Evolutionary conservation across 306 rosid genomes (phyloP).

Genomic region (Arachis stenosperma): DNA sequence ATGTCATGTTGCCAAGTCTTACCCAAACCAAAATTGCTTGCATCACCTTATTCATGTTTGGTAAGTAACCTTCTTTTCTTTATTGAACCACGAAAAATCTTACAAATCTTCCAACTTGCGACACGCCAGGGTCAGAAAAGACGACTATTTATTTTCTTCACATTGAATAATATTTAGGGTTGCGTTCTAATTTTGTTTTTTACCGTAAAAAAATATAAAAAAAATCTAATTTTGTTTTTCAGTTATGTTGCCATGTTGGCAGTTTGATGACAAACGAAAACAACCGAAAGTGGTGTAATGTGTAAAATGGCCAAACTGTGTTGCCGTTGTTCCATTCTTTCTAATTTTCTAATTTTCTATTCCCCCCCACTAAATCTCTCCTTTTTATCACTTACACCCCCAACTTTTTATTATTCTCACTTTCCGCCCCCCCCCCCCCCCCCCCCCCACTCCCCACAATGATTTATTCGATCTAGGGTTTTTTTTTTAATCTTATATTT

Average conservation of each 20-base stretch:
- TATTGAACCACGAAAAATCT: too few species aligned
- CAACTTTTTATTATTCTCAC: not conserved
- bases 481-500: conserved; percentile 13
- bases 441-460: not conserved
- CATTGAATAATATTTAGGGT: too few species aligned
- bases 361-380: not conserved
- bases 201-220: too few species aligned
- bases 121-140: not conserved
- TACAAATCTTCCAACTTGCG: too few species aligned
- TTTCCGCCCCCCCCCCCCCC: not conserved
- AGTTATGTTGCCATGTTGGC: not conserved
- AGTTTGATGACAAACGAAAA: not conserved
- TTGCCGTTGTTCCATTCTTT: conserved; percentile 24
- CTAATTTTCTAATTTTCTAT: conserved; percentile 20
- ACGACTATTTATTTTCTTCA: not conserved
- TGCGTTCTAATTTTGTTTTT: too few species aligned
- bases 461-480: conserved; percentile 33
- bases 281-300: not conserved
- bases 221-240: not conserved
- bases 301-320: conserved; percentile 44
- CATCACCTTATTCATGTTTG: conserved; percentile 8
- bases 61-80: not conserved
- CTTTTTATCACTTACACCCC: not conserved
- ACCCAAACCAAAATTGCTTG: too few species aligned
- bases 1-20: not conserved